phyloP scores from a whole-genome alignment of 129 eudicot genomes.

The Tanacetum coccineum region DNA sequence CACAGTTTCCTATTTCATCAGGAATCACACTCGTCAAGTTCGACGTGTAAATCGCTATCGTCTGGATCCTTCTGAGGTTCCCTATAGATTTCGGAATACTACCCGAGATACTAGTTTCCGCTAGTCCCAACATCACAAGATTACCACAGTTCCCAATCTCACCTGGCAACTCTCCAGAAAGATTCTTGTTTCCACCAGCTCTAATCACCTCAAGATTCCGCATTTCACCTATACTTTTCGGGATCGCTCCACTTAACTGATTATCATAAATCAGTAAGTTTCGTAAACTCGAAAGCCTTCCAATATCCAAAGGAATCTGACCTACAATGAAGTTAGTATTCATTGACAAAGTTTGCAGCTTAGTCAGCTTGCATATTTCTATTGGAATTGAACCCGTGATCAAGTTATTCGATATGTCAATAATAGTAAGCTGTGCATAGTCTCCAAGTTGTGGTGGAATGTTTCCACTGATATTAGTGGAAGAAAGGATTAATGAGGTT shows the following conservation, averaged over 20 bases:
- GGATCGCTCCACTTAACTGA: constrained; percentile 76
- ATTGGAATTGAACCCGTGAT: constrained; percentile 64
- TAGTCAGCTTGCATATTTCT: constrained; percentile 55
- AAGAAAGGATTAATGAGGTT: constrained; percentile 49
- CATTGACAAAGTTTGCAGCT: constrained; percentile 42
- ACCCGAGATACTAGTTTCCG: constrained; percentile 89
- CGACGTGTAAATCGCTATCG: constrained; percentile 77
- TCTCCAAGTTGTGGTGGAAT: constrained; percentile 84
- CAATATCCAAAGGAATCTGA: constrained; percentile 61
- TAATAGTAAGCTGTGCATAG: constrained; percentile 41
- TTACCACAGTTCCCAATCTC: constrained; percentile 84
- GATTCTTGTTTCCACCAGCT: constrained; percentile 91
- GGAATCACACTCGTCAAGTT: constrained; percentile 70
- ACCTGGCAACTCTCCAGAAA: constrained; percentile 66
- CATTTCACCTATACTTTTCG: constrained; percentile 61
- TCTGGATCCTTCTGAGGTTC: constrained; percentile 56
- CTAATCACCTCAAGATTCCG: constrained; percentile 57
- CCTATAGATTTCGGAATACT: constrained; percentile 66
- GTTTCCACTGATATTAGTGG: constrained; percentile 70
- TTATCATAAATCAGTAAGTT: constrained; percentile 62
- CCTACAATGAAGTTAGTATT: constrained; percentile 66
- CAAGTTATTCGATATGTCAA: constrained; percentile 71
- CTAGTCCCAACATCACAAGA: constrained; percentile 61
- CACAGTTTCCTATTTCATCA: constrained; percentile 86
- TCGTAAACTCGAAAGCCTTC: constrained; percentile 49